A percentile compares a stretch with the other conserved stretches of the same genome.
These are phyloP conservation scores for Colletotrichum tamarilloi DNA, from an alignment of 2,329 filamentous ascomycete species.

Conservation along the genomic window DNA sequence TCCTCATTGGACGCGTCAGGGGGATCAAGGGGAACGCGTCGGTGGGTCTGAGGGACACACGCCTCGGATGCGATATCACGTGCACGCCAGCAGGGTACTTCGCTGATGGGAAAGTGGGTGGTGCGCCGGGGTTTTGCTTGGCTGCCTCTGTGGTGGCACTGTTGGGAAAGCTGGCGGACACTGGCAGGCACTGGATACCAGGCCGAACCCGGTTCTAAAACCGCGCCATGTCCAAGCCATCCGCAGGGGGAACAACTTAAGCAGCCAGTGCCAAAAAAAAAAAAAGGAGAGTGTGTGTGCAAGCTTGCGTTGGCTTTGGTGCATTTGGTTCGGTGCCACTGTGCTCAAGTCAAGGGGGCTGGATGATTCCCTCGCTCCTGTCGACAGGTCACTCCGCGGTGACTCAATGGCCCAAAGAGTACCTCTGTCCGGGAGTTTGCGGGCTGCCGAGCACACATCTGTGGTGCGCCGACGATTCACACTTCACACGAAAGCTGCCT, in stretches of 20 bases:
- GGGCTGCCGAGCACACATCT: not conserved
- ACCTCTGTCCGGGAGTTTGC: conserved; percentile 18
- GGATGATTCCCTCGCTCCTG: not conserved
- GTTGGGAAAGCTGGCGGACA: not conserved
- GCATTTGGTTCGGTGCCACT: not conserved
- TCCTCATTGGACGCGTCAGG: conserved; percentile 32
- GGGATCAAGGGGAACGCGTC: not conserved
- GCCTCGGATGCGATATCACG: conserved; percentile 21
- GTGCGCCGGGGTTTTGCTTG: not conserved
- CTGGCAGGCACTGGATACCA: conserved; percentile 21
- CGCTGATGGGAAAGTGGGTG: not conserved
- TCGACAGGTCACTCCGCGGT: conserved; percentile 1
- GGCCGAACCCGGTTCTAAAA: conserved; percentile 8
- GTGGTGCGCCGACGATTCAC: conserved; percentile 7
- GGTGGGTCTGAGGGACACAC: not conserved
- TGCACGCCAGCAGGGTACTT: not conserved
- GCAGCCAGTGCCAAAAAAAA: conserved; percentile 8
- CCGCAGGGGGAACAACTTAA: conserved; percentile 21
- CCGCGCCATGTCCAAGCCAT: conserved; percentile 19
- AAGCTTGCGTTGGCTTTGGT: not conserved
- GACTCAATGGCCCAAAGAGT: not conserved
- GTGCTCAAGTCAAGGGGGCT: conserved; percentile 14
- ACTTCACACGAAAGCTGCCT: conserved; percentile 17
- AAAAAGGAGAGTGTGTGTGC: not conserved
- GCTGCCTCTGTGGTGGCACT: conserved; percentile 15